phyloP scores from a whole-genome alignment of 192 early-diverging fungal species.

The Backusella westeae region DNA sequence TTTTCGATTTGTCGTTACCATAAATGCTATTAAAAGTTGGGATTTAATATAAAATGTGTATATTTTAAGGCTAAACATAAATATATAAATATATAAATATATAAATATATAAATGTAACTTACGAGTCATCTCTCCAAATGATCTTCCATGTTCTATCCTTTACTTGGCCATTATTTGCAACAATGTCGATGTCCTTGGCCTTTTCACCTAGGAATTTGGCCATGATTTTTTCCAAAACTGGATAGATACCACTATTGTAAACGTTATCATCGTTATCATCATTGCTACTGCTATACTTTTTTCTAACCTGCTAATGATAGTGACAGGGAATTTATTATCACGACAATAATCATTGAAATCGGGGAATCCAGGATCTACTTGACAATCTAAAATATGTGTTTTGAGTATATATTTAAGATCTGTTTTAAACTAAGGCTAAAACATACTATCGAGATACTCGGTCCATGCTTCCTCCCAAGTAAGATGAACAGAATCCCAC shows the following conservation, averaged over 20 bases:
- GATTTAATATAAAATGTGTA: neutral
- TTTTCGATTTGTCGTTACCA: slow-evolving; percentile 64
- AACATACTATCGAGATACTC: slow-evolving; percentile 31
- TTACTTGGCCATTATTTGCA: slow-evolving; percentile 52
- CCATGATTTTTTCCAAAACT: slow-evolving; percentile 52
- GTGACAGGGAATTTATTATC: slow-evolving; percentile 56
- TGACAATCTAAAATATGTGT: slow-evolving; percentile 39
- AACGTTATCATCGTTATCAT: neutral
- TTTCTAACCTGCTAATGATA: slow-evolving; percentile 53
- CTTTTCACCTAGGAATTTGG: slow-evolving; percentile 43
- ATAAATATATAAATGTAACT: neutral
- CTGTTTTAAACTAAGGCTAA: neutral
- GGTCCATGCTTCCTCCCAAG: slow-evolving; percentile 39
- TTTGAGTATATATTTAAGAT: neutral
- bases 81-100: neutral
- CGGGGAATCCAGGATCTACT: slow-evolving; percentile 62
- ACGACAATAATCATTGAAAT: slow-evolving; percentile 51
- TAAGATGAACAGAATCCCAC: slow-evolving; percentile 37
- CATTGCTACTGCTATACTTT: neutral
- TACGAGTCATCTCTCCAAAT: slow-evolving; percentile 59
- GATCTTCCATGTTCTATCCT: slow-evolving; percentile 57
- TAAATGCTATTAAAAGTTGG: slow-evolving; percentile 38
- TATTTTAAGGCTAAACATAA: neutral
- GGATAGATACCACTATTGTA: slow-evolving; percentile 55
- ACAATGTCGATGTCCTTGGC: slow-evolving; percentile 53